phyloP scores from a whole-genome alignment of 164 flowering plant genomes.

The Pachysandra terminalis region DNA sequence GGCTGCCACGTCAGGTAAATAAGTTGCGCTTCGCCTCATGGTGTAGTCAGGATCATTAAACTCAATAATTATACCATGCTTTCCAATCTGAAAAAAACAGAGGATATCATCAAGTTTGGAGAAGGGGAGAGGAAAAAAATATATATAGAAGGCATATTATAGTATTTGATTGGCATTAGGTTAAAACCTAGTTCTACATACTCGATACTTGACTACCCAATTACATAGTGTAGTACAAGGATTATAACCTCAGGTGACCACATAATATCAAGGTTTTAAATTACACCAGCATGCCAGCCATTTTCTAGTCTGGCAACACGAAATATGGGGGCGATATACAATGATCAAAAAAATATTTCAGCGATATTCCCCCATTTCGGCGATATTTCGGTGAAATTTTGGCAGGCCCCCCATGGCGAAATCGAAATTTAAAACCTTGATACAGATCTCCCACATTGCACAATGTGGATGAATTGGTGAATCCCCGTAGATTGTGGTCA shows the following conservation, averaged over 20 bases:
- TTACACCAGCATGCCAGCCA: too few relatives aligned
- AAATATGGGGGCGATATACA: too few relatives aligned
- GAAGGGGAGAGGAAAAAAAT: neutral
- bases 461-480: neutral
- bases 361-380: too few relatives aligned
- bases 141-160: neutral
- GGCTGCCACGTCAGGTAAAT: conserved; percentile 94
- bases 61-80: conserved; percentile 95
- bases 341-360: too few relatives aligned
- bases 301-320: too few relatives aligned
- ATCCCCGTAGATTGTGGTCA: neutral
- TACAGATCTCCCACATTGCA: neutral
- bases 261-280: too few relatives aligned
- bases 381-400: too few relatives aligned
- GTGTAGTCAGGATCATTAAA: conserved; percentile 83
- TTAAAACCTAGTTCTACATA: too few relatives aligned
- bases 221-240: too few relatives aligned
- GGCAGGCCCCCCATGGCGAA: too few relatives aligned
- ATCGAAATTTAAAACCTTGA: too few relatives aligned
- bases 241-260: too few relatives aligned
- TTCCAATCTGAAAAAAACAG: conserved; percentile 53
- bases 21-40: conserved; percentile 84
- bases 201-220: neutral
- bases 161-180: neutral
- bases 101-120: neutral